Percentiles rank a stretch among this genome's conserved stretches.
Conservation (phyloP, 1,284 basidiomycete genomes). For the Ustilago bromivora region DNA sequence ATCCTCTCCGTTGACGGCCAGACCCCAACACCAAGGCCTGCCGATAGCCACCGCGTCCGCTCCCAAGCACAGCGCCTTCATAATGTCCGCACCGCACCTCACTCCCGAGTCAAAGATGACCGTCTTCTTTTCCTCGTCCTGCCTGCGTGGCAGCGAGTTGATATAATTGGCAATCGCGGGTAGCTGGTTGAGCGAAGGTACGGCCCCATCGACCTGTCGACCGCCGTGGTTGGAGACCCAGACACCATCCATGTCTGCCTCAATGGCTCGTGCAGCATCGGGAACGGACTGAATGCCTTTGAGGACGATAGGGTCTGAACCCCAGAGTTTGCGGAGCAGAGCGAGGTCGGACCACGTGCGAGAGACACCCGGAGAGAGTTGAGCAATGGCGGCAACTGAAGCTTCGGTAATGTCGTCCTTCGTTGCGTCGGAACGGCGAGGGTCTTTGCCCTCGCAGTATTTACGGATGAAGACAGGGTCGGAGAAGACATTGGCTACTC, state of each 20-base stretch:
- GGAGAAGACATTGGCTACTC: slow-evolving; percentile 59
- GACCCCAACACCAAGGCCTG: slow-evolving; percentile 63
- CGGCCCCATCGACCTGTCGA: slow-evolving; percentile 65
- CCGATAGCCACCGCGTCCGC: slow-evolving; percentile 65
- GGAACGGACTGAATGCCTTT: slow-evolving; percentile 62
- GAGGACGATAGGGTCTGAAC: slow-evolving; percentile 59
- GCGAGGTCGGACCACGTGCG: slow-evolving; percentile 62
- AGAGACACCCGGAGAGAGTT: slow-evolving; percentile 57
- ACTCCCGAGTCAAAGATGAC: slow-evolving; percentile 65
- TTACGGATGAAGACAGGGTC: slow-evolving; percentile 62
- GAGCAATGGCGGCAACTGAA: slow-evolving; percentile 51
- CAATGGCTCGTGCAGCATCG: slow-evolving; percentile 59
- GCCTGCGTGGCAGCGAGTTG: slow-evolving; percentile 26
- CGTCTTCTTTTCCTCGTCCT: slow-evolving; percentile 47
- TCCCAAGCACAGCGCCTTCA: slow-evolving; percentile 64
- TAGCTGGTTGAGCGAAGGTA: slow-evolving; percentile 54
- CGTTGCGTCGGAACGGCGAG: slow-evolving; percentile 43
- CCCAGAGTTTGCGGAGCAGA: slow-evolving; percentile 58
- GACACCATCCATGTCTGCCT: slow-evolving; percentile 63
- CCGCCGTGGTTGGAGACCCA: slow-evolving; percentile 68
- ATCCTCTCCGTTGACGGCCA: slow-evolving; percentile 57
- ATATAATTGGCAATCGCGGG: slow-evolving; percentile 51
- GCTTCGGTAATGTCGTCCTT: slow-evolving; percentile 57
- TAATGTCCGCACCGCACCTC: slow-evolving; percentile 59
- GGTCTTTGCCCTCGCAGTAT: slow-evolving; percentile 38